phyloP scores from a whole-genome alignment of 176 grass and related monocot species.

The Hordeum vulgare region MorexV3_pseudomolecules_assembly NC_058524.1:384829592-384830091 shows the following conservation, averaged over 20 bases:
- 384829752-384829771: constrained; percentile 1
- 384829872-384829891: constrained; percentile 25
- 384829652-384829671: not conserved
- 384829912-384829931: constrained; percentile 73
- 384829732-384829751: not conserved
- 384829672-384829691: not conserved
- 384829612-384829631: too few relatives aligned
- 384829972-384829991: not conserved
- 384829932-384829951: constrained; percentile 84
- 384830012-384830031: not conserved
- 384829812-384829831: not conserved
- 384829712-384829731: too few relatives aligned
- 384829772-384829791: not conserved
- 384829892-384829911: constrained; percentile 51
- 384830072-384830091: constrained; percentile 73
- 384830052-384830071: constrained; percentile 87
- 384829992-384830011: not conserved
- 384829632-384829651: too few relatives aligned
- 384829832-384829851: not conserved
- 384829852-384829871: not conserved
- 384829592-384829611: too few relatives aligned
- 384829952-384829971: constrained; percentile 74
- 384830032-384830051: constrained; percentile 43
- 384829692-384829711: not conserved
- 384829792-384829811: not conserved